A percentile compares a stretch with the other conserved stretches of the same genome.
These are phyloP conservation scores for Aspergillus quadrilineatus DNA, from an alignment of 2,329 filamentous ascomycete genomes.

Conservation along the genomic window DNA sequence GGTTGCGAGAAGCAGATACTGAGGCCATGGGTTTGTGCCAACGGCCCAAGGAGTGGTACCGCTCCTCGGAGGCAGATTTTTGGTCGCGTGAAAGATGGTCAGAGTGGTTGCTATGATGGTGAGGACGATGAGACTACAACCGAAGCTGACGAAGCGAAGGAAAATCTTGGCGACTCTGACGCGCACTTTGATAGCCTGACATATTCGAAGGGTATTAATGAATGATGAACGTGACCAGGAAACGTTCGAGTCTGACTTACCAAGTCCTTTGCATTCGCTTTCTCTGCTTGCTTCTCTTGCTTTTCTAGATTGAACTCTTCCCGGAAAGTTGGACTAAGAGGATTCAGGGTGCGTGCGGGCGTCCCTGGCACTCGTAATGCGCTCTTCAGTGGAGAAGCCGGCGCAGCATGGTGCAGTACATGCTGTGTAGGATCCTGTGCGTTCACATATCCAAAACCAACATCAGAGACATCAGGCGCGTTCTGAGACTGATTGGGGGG, in stretches of 20 bases:
- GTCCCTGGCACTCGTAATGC: slow-evolving; percentile 86
- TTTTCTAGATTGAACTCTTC: slow-evolving; percentile 88
- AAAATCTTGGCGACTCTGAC: slow-evolving; percentile 93
- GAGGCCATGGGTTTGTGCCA: slow-evolving; percentile 81
- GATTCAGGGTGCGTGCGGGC: slow-evolving; percentile 71
- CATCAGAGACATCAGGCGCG: slow-evolving; percentile 66
- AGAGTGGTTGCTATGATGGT: slow-evolving; percentile 87
- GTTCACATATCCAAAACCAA: slow-evolving; percentile 88
- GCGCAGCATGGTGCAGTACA: slow-evolving; percentile 59
- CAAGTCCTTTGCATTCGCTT: slow-evolving; percentile 81
- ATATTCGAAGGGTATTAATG: neutral
- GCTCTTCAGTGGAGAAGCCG: slow-evolving; percentile 81
- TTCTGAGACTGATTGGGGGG: slow-evolving; percentile 51
- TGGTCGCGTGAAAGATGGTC: slow-evolving; percentile 88
- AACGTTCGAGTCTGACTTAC: slow-evolving; percentile 56
- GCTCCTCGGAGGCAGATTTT: slow-evolving; percentile 69
- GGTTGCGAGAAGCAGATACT: slow-evolving; percentile 76
- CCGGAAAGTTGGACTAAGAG: slow-evolving; percentile 84
- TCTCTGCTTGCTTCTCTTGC: slow-evolving; percentile 75
- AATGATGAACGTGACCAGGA: neutral
- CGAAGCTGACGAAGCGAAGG: slow-evolving; percentile 93
- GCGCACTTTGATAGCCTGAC: slow-evolving; percentile 83
- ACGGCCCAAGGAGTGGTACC: slow-evolving; percentile 80
- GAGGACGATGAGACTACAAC: slow-evolving; percentile 91
- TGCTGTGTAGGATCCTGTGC: slow-evolving; percentile 52